A percentile compares a stretch with the other conserved stretches of the same genome.
Evolutionary conservation across 2,329 filamentous ascomycete genomes (phyloP).

Genomic region (Leptographium wingfieldii): DNA sequence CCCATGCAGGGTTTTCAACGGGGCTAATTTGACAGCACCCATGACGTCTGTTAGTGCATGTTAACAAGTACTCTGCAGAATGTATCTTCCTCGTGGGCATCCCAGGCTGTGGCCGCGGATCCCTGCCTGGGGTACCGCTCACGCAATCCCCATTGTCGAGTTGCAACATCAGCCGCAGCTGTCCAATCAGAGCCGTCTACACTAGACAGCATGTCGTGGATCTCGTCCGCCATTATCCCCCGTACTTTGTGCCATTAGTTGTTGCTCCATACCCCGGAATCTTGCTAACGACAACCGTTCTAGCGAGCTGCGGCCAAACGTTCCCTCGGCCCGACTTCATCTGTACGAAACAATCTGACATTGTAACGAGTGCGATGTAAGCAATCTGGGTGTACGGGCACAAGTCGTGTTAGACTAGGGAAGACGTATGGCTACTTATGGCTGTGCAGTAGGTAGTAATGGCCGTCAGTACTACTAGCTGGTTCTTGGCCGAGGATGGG

Average conservation of each 20-base stretch:
- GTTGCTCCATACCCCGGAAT: not conserved
- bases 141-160: not conserved
- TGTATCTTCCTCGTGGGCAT: too few relatives aligned
- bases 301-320: constrained; percentile 5
- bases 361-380: not conserved
- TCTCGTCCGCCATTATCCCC: not conserved
- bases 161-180: not conserved
- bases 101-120: not conserved
- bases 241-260: not conserved
- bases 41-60: not conserved
- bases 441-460: too few relatives aligned
- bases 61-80: not conserved
- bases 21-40: not conserved
- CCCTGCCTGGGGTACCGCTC: not conserved
- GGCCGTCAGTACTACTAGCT: too few relatives aligned
- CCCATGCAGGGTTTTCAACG: not conserved
- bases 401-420: too few relatives aligned
- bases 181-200: not conserved
- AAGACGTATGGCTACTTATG: too few relatives aligned
- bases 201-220: not conserved
- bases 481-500: too few relatives aligned
- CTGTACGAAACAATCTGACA: not conserved
- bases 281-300: constrained; percentile 7
- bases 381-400: not conserved
- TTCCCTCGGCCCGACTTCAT: constrained; percentile 9